Conservation (phyloP, 1,284 basidiomycete genomes). For the Vanrija sp. region DNA sequence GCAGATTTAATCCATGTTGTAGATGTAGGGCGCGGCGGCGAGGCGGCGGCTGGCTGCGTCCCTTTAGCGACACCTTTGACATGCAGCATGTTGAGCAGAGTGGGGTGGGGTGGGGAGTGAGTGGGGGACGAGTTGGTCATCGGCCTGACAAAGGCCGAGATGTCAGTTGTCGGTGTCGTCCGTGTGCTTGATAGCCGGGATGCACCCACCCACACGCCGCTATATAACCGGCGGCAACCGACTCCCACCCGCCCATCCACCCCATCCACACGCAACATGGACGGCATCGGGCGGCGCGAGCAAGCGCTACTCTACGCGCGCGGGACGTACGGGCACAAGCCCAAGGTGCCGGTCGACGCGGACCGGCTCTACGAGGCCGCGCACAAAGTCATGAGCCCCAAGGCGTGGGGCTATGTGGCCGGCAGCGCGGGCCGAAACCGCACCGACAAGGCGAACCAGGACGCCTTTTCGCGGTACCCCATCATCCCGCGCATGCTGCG, state of each 20-base stretch:
- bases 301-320: conserved; percentile 11
- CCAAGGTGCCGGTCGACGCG: conserved; percentile 8
- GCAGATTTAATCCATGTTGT: neutral
- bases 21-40: neutral
- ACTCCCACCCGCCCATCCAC: neutral
- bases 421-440: conserved; percentile 17
- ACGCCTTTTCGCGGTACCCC: conserved; percentile 13
- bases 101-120: too few species aligned
- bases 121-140: too few species aligned
- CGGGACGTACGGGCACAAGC: conserved; percentile 10
- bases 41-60: too few species aligned
- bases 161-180: too few species aligned
- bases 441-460: conserved; percentile 10
- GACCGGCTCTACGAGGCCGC: conserved; percentile 5
- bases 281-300: conserved; percentile 4
- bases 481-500: conserved; percentile 71
- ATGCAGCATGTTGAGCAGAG: too few species aligned
- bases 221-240: too few species aligned
- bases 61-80: too few species aligned
- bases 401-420: conserved; percentile 15
- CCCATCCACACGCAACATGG: neutral
- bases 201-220: too few species aligned
- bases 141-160: too few species aligned
- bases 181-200: too few species aligned
- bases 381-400: conserved; percentile 2